Conservation (phyloP, 2,329 filamentous ascomycete genomes). For the Hypocreales sp. region DNA sequence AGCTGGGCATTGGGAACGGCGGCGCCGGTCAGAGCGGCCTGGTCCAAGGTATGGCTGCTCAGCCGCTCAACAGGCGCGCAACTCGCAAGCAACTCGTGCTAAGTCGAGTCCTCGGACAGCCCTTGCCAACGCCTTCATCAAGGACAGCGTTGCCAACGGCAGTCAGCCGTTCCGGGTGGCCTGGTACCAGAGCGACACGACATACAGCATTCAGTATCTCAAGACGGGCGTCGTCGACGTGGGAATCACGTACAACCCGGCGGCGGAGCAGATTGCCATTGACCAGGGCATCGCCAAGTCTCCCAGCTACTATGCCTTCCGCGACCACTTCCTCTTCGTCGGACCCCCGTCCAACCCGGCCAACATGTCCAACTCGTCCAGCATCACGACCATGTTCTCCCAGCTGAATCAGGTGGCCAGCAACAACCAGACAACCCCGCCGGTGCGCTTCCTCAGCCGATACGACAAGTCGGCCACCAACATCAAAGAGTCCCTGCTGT, state of each 20-base stretch:
- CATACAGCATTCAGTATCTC: slow-evolving; percentile 26
- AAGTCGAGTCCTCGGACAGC: no score
- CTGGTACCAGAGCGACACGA: slow-evolving; percentile 30
- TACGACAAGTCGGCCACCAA: slow-evolving; percentile 34
- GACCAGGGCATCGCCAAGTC: slow-evolving; percentile 18
- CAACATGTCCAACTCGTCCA: slow-evolving; percentile 11
- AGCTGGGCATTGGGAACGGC: slow-evolving; percentile 17
- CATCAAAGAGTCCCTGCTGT: slow-evolving; percentile 29
- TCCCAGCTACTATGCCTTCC: slow-evolving; percentile 22
- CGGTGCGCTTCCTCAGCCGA: slow-evolving; percentile 25
- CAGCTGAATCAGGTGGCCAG: slow-evolving; percentile 13
- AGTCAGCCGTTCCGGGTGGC: slow-evolving; percentile 21
- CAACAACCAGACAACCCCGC: slow-evolving; percentile 12
- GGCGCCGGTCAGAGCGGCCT: slow-evolving; percentile 21
- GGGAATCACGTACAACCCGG: slow-evolving; percentile 27
- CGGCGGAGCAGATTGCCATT: slow-evolving; percentile 26
- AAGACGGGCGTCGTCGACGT: slow-evolving; percentile 21
- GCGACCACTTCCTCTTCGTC: slow-evolving; percentile 29
- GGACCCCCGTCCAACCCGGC: slow-evolving; percentile 20
- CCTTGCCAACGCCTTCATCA: slow-evolving; percentile 13
- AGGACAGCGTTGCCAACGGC: slow-evolving; percentile 6
- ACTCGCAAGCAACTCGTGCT: no score
- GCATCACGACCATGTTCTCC: slow-evolving; percentile 15
- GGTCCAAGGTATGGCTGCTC: slow-evolving; percentile 12
- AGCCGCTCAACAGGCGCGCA: no score